Evolutionary conservation across 2,329 filamentous ascomycete species (phyloP).

Genomic region (Colletotrichum endophyticum): DNA sequence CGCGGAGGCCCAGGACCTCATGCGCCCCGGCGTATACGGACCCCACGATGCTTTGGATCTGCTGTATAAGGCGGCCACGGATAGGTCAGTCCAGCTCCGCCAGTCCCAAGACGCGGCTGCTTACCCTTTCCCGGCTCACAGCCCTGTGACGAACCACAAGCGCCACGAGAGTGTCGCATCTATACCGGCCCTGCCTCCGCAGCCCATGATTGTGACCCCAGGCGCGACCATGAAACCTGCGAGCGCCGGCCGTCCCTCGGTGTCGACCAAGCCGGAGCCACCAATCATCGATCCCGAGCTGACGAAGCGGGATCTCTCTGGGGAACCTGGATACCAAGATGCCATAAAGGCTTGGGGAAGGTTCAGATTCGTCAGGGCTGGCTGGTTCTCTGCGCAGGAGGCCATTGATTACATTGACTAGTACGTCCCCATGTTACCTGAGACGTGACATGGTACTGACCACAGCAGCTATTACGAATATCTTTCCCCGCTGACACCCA

Average conservation of each 20-base stretch:
- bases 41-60: conserved; percentile 92
- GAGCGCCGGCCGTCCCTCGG: not conserved
- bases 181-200: conserved; percentile 19
- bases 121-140: conserved; percentile 11
- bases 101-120: conserved; percentile 15
- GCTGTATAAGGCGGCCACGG: conserved; percentile 83
- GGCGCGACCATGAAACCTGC: conserved; percentile 16
- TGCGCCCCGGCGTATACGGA: conserved; percentile 79
- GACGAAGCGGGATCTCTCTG: conserved; percentile 46
- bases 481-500: conserved; percentile 89
- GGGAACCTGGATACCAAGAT: conserved; percentile 64
- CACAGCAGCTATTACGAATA: conserved; percentile 80
- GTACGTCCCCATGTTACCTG: conserved; percentile 47
- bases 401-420: conserved; percentile 95
- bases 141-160: conserved; percentile 25
- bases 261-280: conserved; percentile 32
- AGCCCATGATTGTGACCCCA: conserved; percentile 19
- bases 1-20: conserved; percentile 67
- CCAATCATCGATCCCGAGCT: conserved; percentile 52
- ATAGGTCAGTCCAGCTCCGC: conserved; percentile 49
- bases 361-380: conserved; percentile 93
- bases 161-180: conserved; percentile 34
- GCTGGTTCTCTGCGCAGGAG: conserved; percentile 94
- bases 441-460: not conserved
- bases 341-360: conserved; percentile 88